A percentile compares a stretch with the other conserved stretches of the same genome.
phyloP scores from a whole-genome alignment of 2,329 filamentous ascomycete species.

The Talaromyces sp. region DNA sequence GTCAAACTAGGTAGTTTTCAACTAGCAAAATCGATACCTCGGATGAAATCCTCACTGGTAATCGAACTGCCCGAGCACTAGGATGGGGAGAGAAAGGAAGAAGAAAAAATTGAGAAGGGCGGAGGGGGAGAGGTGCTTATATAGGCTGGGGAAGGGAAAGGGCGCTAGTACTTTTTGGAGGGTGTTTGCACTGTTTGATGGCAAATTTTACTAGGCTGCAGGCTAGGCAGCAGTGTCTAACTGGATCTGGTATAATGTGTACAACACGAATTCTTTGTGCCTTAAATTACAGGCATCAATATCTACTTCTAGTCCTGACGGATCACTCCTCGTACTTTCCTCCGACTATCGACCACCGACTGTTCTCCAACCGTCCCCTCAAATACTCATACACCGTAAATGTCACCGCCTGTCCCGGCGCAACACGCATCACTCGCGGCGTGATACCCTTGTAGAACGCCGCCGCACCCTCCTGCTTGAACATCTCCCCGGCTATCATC shows the following conservation, averaged over 20 bases:
- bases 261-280: background rate
- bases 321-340: conserved; percentile 64
- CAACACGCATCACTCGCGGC: conserved; percentile 93
- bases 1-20: conserved; percentile 81
- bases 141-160: conserved; percentile 13
- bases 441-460: conserved; percentile 99
- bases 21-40: conserved; percentile 87
- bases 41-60: conserved; percentile 82
- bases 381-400: conserved; percentile 76
- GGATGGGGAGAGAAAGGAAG: conserved; percentile 41
- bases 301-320: background rate
- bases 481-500: conserved; percentile 78
- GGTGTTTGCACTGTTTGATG: conserved; percentile 18
- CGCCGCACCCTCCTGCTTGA: conserved; percentile 87
- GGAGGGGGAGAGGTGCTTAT: conserved; percentile 26
- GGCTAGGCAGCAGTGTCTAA: background rate
- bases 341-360: conserved; percentile 55
- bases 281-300: conserved; percentile 5
- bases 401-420: conserved; percentile 83
- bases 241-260: background rate
- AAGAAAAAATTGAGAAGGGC: conserved; percentile 30
- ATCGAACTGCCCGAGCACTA: conserved; percentile 69
- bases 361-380: conserved; percentile 69
- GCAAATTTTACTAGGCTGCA: background rate
- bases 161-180: conserved; percentile 8